phyloP scores from a whole-genome alignment of 257 asterid genomes.

The Fraxinus anomala region DNA sequence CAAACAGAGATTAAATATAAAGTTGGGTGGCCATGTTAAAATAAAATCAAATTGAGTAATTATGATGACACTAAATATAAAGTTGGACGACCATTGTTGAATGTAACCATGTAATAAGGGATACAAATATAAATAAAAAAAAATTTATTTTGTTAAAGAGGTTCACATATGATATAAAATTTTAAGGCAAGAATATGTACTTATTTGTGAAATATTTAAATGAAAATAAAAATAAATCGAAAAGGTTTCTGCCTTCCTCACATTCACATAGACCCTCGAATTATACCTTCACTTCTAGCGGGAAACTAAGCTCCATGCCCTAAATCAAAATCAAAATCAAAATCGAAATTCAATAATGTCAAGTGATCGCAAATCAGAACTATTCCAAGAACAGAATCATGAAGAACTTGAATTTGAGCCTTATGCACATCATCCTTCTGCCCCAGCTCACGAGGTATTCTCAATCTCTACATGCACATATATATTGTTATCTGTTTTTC shows the following conservation, averaged over 20 bases:
- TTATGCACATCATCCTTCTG: slow-evolving; percentile 67
- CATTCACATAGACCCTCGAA: background rate
- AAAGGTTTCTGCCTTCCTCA: background rate
- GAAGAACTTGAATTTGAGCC: slow-evolving; percentile 38
- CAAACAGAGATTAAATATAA: no score
- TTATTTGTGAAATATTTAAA: no score
- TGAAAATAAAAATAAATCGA: background rate
- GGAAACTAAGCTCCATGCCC: background rate
- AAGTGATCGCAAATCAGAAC: slow-evolving; percentile 28
- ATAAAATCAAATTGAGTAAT: no score
- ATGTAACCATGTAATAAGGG: no score
- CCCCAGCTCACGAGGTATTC: slow-evolving; percentile 84
- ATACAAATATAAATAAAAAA: no score
- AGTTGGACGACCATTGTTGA: no score
- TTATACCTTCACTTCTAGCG: background rate
- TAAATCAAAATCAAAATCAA: background rate
- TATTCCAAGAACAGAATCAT: slow-evolving; percentile 27
- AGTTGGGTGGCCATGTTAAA: no score
- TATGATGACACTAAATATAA: no score
- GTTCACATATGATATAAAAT: no score
- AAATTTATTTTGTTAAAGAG: no score
- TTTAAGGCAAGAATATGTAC: no score
- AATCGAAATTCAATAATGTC: slow-evolving; percentile 33
- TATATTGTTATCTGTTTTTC: background rate
- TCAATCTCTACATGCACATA: background rate